Evolutionary conservation across 257 asterid species (phyloP).

Genomic region (Nicotiana knightiana): DNA sequence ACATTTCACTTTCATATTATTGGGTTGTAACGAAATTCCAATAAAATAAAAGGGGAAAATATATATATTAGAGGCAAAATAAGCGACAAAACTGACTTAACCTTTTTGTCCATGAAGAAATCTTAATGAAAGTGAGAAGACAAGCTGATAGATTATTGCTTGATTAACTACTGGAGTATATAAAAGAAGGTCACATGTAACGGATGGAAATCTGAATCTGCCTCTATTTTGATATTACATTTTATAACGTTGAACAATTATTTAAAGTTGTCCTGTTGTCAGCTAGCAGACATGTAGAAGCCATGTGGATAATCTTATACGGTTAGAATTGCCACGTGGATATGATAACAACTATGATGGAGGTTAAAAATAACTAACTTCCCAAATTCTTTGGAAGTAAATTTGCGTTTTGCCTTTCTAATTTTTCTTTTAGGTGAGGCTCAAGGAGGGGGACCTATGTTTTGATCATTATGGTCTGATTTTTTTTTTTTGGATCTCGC

Average conservation of each 20-base stretch:
- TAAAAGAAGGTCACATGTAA: too few species aligned
- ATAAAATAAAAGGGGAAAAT: background rate
- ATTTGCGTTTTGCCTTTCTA: background rate
- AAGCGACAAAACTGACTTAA: too few species aligned
- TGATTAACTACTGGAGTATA: background rate
- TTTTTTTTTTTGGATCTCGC: too few species aligned
- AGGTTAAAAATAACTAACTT: background rate
- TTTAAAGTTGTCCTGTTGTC: background rate
- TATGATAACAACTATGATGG: background rate
- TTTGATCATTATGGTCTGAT: too few species aligned
- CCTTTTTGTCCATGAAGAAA: background rate
- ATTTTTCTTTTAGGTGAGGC: background rate
- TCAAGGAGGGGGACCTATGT: too few species aligned
- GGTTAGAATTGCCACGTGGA: background rate
- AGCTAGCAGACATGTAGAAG: background rate
- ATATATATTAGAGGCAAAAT: background rate
- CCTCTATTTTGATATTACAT: background rate
- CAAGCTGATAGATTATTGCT: background rate
- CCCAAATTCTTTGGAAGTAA: background rate
- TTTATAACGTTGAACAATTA: background rate
- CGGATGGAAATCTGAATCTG: too few species aligned
- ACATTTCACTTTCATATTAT: background rate
- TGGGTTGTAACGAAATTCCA: background rate
- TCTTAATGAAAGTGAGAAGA: slow-evolving; percentile 3
- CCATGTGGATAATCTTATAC: background rate